These are phyloP conservation scores for Leucoagaricus sp. DNA, from an alignment of 1,284 basidiomycete genomes.

Conservation along the genomic window DNA sequence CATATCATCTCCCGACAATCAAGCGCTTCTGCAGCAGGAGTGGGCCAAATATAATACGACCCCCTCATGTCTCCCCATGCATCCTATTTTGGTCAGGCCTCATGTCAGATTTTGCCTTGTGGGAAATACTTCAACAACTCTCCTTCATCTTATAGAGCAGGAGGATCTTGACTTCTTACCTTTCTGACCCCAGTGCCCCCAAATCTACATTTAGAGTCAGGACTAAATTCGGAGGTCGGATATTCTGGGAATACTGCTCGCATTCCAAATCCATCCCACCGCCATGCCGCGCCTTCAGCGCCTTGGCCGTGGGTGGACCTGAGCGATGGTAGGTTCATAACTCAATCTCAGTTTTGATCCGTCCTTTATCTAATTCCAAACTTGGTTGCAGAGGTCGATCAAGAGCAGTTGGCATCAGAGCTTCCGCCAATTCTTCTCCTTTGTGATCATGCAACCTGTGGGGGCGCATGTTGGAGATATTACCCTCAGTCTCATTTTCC, in stretches of 20 bases:
- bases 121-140: no score
- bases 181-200: no score
- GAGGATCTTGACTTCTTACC: no score
- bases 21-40: no score
- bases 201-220: no score
- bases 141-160: no score
- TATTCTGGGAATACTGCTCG: slow-evolving; percentile 15
- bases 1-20: no score
- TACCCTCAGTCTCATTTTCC: slow-evolving; percentile 53
- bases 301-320: slow-evolving; percentile 41
- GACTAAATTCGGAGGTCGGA: no score
- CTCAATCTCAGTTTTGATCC: neutral
- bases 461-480: slow-evolving; percentile 35
- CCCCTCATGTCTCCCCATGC: no score
- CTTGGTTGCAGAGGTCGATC: slow-evolving; percentile 30
- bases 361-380: slow-evolving; percentile 11
- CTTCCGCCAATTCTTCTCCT: slow-evolving; percentile 37
- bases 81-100: no score
- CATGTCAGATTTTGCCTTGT: no score
- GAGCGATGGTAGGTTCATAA: slow-evolving; percentile 29
- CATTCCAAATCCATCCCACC: slow-evolving; percentile 27
- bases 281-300: slow-evolving; percentile 31
- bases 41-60: no score
- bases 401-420: slow-evolving; percentile 30
- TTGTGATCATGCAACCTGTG: slow-evolving; percentile 37